These are phyloP conservation scores for Podila horticola DNA, from an alignment of 192 early-diverging fungal genomes.

Conservation along the genomic window DNA sequence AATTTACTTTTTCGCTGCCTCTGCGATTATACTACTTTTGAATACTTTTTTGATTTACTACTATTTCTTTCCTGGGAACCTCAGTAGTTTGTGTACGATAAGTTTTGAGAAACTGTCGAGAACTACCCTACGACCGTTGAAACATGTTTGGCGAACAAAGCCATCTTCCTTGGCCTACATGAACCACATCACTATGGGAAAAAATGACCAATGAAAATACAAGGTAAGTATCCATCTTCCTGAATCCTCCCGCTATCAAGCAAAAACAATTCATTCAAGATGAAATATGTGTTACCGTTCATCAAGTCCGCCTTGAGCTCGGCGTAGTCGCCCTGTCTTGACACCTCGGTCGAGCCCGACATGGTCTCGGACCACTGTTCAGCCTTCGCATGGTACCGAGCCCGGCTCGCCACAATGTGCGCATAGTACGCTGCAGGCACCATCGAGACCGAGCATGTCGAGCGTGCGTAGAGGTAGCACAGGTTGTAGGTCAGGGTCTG, in stretches of 20 bases:
- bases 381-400: constrained; percentile 80
- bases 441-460: constrained; percentile 80
- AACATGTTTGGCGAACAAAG: too few relatives aligned
- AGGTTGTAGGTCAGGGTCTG: constrained; percentile 88
- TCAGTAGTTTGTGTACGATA: too few relatives aligned
- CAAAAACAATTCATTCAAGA: neutral
- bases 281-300: constrained; percentile 13
- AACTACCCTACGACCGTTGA: too few relatives aligned
- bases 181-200: constrained; percentile 36
- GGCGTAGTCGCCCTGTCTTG: neutral
- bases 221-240: too few relatives aligned
- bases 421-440: constrained; percentile 85
- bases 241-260: neutral
- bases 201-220: neutral
- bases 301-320: neutral
- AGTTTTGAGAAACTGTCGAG: too few relatives aligned
- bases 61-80: too few relatives aligned
- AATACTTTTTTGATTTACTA: too few relatives aligned
- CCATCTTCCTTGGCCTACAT: constrained; percentile 53
- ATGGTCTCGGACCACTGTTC: constrained; percentile 50
- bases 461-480: constrained; percentile 88
- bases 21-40: too few relatives aligned
- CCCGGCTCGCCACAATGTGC: constrained; percentile 88
- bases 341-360: neutral
- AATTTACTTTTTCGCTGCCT: too few relatives aligned